Evolutionary conservation across 192 early-diverging fungal genomes (phyloP).

Genomic region (Coemansia interrupta): DNA sequence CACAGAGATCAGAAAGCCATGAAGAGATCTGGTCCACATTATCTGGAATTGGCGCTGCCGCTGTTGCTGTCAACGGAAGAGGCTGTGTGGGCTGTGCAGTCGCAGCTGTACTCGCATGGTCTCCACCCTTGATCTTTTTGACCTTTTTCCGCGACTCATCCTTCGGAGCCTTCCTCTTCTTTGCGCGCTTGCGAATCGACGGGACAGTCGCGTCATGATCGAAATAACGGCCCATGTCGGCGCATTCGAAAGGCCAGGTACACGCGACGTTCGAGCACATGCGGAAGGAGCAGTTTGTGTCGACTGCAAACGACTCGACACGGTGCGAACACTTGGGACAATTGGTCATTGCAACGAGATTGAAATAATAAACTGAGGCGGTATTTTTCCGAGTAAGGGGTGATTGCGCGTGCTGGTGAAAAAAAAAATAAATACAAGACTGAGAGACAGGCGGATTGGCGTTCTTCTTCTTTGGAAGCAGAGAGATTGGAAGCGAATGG

Average conservation of each 20-base stretch:
- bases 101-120: background rate
- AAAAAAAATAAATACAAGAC: background rate
- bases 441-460: no score
- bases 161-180: conserved; percentile 32
- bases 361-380: no score
- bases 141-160: conserved; percentile 16
- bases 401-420: background rate
- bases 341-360: conserved; percentile 2
- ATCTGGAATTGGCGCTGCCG: background rate
- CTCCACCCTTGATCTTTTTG: background rate
- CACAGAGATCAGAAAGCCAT: conserved; percentile 12
- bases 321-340: conserved; percentile 36
- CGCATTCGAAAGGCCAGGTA: conserved; percentile 44
- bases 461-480: background rate
- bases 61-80: no score
- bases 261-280: conserved; percentile 43
- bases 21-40: background rate
- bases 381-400: background rate
- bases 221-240: conserved; percentile 30
- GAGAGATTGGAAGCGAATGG: conserved; percentile 1
- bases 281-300: conserved; percentile 45
- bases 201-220: conserved; percentile 35
- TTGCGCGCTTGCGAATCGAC: conserved; percentile 40
- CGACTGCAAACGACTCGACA: conserved; percentile 30
- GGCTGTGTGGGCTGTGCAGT: background rate